Evolutionary conservation across 352 stramenopile species (phyloP), one percentile per base, ranked within the genome.

Genomic region (Albugo candida): DNA sequence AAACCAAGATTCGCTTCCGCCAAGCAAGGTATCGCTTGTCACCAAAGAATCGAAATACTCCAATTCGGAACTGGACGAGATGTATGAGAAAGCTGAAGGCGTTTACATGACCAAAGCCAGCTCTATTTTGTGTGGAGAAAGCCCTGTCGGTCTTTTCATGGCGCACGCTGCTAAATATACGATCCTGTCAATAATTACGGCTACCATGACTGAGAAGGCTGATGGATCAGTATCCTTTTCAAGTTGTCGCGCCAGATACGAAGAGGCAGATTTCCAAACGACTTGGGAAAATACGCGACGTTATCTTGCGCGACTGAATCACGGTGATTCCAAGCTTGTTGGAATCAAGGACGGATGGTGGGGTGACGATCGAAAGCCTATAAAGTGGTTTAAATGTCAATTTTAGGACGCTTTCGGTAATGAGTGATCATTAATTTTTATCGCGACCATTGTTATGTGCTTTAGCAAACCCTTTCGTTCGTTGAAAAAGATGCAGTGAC

Each of bases 151-250:
- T 0, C 45, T 75, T 19, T 39, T 46, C 19, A 54, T 53, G 19
- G 21, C 43, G n/a, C 57, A 50, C 18, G 61, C 54, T 5, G 11
- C 35, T 1, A 31, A 31, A 8, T 31, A 31, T 31, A 31, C 24
- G 3, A 10, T 8, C 3, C 24, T 31, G 24, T 31, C 24, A 31
- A 3, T 31, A 3, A 3, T 31, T 31, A 63, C 55, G 10, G 43
- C 56, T 37, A 49, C 60, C 49, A 49, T 48, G 16, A 49, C 61
- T 2, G 24, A 47, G 3, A 24, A 44, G 13, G 59, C 67, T 42
- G 64, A 75, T 21, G 61, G 64, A 13, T 53, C 60, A 5, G 64
- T 71, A 20, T 57, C 57, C 19, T 57, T 75, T 17, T 18, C 20
- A 3, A 71, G 61, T 50, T 75, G 64, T 47, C 42, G 46, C 2